Evolutionary conservation across 495 filamentous ascomycete genomes (phyloP).

Genomic region (Xylaria longipes): DNA sequence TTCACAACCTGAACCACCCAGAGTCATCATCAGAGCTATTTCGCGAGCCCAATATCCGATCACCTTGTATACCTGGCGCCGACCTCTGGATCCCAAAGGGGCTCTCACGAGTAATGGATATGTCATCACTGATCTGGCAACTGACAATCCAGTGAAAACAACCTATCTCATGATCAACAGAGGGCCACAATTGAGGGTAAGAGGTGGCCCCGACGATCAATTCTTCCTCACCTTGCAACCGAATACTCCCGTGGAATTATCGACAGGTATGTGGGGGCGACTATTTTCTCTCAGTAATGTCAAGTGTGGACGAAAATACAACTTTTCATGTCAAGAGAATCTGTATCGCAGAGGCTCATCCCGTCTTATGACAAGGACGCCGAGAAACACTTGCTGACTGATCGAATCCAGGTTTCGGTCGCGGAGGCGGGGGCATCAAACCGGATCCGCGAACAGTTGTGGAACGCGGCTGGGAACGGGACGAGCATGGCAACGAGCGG

Average conservation of each 20-base stretch:
- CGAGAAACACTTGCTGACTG: neutral
- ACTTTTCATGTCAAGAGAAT: neutral
- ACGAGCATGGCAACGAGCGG: constrained; percentile 7
- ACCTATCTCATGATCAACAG: neutral
- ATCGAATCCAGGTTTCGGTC: constrained; percentile 7
- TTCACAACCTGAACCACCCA: constrained; percentile 3
- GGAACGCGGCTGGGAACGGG: constrained; percentile 5
- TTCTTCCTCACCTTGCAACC: constrained; percentile 5
- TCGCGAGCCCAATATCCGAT: constrained; percentile 12
- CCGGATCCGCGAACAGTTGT: neutral
- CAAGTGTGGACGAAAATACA: neutral
- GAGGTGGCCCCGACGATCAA: neutral
- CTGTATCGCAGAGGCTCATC: neutral
- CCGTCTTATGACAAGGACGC: neutral
- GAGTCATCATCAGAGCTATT: neutral
- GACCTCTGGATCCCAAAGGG: neutral
- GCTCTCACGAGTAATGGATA: constrained; percentile 6
- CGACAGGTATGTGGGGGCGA: neutral
- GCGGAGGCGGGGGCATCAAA: neutral
- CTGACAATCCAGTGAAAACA: neutral
- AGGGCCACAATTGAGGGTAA: neutral
- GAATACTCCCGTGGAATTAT: constrained; percentile 3
- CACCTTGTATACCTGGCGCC: neutral
- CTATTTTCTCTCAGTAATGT: neutral
- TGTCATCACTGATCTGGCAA: neutral